Base-by-base conservation (phyloP, 116 monocot species). In the Posidonia oceanica region DNA sequence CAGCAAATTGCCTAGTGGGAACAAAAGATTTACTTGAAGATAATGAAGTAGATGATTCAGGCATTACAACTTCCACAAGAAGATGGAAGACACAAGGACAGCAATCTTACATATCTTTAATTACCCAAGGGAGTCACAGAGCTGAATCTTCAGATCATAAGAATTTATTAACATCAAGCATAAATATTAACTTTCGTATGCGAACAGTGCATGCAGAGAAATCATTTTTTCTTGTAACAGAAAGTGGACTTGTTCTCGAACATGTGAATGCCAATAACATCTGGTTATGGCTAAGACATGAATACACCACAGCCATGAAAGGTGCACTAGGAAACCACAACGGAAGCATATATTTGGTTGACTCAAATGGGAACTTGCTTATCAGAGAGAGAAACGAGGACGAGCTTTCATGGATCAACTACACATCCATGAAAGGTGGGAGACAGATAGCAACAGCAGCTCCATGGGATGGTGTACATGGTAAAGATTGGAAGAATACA, bases 241-340 rank as follows among this genome's bases (percentile, higher is more conserved):
- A 90, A 3, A 75, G 14, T 59, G 94, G 94, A 11, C 39, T 81
- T 7, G 79, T 80, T 44, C 86, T 87, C 52, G 94, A 94, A 76
- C 88, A 84, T 65, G 59, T 94, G 7, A 75, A 81, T 21, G 73
- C 73, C 60, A 82, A 86, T 44, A 76, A 74, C 48, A 75, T 78
- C 16, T 89, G 89, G 89, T 20, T 94, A 44, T 94, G 94, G 94
- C 71, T 94, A 57, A 86, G 80, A 69, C 91, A 94, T 66, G 94
- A 90, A 41, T 75, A 90, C 54, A 48, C 77, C 1, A 84, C 82
- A 15, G 53, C 59, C 14, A 88, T 94, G 60, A 84, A 54, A 59
- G 83, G 88, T n/a, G 77, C 79, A 10, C 14, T 94, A 12, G 94
- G 90, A 65, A 86, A 77, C 65, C 90, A 90, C 39, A 90, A 94